A percentile compares a stretch with the other conserved stretches of the same genome.
Evolutionary conservation across 2,329 filamentous ascomycete genomes (phyloP).

Genomic region (Neofusicoccum cordaticola): DNA sequence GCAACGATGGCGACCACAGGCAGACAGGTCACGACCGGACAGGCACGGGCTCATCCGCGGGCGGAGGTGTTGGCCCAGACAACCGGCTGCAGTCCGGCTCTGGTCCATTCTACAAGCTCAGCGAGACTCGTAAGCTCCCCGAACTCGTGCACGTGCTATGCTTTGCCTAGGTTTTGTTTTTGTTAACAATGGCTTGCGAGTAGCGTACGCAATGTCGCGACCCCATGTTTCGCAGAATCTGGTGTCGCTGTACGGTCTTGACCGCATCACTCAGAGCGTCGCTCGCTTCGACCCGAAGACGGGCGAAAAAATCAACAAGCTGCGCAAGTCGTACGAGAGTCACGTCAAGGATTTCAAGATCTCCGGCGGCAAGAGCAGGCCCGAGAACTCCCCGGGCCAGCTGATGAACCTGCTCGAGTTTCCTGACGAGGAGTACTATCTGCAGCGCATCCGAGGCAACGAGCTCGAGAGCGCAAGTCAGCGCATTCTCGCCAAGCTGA

Average conservation of each 20-base stretch:
- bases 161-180: conserved; percentile 24
- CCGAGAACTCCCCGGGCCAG: conserved; percentile 34
- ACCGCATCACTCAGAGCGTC: conserved; percentile 56
- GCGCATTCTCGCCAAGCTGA: conserved; percentile 34
- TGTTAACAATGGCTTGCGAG: conserved; percentile 30
- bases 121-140: conserved; percentile 34
- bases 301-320: conserved; percentile 64
- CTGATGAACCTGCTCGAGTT: conserved; percentile 35
- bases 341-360: conserved; percentile 51
- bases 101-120: conserved; percentile 34
- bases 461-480: conserved; percentile 33
- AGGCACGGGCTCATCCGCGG: conserved; percentile 23
- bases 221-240: conserved; percentile 59
- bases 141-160: conserved; percentile 20
- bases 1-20: conserved; percentile 35
- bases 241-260: conserved; percentile 57
- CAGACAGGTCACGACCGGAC: conserved; percentile 49
- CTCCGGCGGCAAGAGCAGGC: conserved; percentile 48
- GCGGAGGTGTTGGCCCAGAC: conserved; percentile 20
- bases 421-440: conserved; percentile 42
- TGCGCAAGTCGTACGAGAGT: conserved; percentile 57
- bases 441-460: conserved; percentile 38
- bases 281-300: conserved; percentile 58
- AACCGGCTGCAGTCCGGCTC: conserved; percentile 30
- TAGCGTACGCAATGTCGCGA: conserved; percentile 44